Conservation (phyloP, 1,139 yeast species). For the Blastobotrys malaysiensis region DNA sequence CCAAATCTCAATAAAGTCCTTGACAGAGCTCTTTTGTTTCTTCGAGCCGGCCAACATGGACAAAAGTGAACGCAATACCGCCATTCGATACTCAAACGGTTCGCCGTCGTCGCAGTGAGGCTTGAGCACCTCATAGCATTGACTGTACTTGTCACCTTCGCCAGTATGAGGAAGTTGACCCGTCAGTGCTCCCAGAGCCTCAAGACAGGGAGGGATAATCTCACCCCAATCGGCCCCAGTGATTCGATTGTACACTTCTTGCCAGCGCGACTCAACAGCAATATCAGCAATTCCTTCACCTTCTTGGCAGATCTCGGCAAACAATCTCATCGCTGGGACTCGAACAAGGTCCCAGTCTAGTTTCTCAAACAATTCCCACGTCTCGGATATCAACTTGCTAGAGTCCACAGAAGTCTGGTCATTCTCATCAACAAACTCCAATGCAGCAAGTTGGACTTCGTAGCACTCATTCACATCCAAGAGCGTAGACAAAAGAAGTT, state of each 20-base stretch:
- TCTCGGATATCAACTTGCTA: constrained; percentile 4
- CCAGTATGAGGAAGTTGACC: constrained; percentile 4
- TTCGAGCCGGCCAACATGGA: constrained; percentile 22
- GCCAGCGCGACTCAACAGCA: constrained; percentile 18
- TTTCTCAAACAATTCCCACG: constrained; percentile 28
- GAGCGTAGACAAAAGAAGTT: neutral
- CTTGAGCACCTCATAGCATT: constrained; percentile 35
- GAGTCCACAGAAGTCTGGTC: neutral
- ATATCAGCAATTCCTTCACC: neutral
- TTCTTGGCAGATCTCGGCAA: constrained; percentile 30
- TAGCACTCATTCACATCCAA: neutral
- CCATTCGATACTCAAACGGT: constrained; percentile 43
- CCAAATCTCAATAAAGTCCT: neutral
- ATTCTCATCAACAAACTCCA: neutral
- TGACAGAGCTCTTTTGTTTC: neutral
- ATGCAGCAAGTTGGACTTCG: neutral
- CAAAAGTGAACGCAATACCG: constrained; percentile 45
- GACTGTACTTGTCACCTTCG: constrained; percentile 3
- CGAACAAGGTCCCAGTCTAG: constrained; percentile 42
- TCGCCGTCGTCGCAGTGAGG: constrained; percentile 39
- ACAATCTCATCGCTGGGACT: constrained; percentile 39
- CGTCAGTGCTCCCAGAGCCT: constrained; percentile 44
- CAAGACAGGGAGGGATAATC: constrained; percentile 44
- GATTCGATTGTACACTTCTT: constrained; percentile 27
- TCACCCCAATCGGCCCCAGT: constrained; percentile 39